Evolutionary conservation across 805 yeast species (phyloP), one percentile per base, ranked within the genome.

Genomic region (Nakazawaea sp.): DNA sequence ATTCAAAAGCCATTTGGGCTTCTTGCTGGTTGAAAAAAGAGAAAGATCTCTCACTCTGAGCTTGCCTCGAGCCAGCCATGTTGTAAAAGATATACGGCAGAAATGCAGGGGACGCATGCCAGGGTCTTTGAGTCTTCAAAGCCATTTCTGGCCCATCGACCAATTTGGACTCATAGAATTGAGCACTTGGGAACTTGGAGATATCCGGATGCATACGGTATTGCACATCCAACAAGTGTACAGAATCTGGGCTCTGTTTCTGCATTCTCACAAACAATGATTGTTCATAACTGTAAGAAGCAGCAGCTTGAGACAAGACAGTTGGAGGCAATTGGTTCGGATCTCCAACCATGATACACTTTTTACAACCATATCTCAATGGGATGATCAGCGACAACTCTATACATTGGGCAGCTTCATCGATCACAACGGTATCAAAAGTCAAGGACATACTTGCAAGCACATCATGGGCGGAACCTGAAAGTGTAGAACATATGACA

Each of bases 321-420:
- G 98, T 90, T 0, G 98, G 98, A 0, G 98, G 98, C 44, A 92
- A 69, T 61, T 92, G 98, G 55, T 92, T 89, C 2, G 97, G 97
- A 62, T 92, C 98, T 56, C 98, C 98, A 32, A 92, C 98, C 95
- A 92, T 83, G 33, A 92, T 81, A 62, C 97, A 90, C 38, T 78
- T 76, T 42, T 71, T 78, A 49, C 94, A 84, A 2, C 97, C 97
- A 55, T 89, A 92, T 51, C 95, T 68, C 45, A 92, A 64, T 0
- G 98, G 98, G 49, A 90, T 90, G 18, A 92, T 72, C 0, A 95
- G 84, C 6, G 96, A 86, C 25, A 90, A 55, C 53, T 90, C 98
- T 27, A 92, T 89, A 75, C 95, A 83, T 58, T 90, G 98, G 47
- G 97, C 94, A 2, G 98, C 98, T 58, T 90, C 98, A 63, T 90